Conservation (phyloP, 2,329 filamentous ascomycete species). For the Diplodia mutila region DNA sequence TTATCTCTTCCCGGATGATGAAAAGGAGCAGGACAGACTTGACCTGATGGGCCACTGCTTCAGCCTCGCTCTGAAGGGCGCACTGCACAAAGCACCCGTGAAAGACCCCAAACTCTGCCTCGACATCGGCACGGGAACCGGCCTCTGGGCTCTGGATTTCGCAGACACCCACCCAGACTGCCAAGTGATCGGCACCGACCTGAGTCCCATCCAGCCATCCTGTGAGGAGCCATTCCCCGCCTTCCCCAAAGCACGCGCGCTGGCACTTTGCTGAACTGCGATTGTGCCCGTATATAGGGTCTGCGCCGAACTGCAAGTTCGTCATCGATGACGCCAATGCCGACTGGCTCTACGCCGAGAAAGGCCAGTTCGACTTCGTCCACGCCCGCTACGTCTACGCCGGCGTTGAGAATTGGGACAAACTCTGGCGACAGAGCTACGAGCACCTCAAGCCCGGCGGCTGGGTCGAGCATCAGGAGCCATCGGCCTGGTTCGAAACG, state of each 20-base stretch:
- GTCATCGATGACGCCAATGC: conserved; percentile 46
- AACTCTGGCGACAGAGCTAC: conserved; percentile 50
- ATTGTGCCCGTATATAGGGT: conserved; percentile 25
- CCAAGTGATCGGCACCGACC: conserved; percentile 38
- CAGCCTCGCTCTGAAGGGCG: conserved; percentile 39
- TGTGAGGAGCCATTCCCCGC: conserved; percentile 36
- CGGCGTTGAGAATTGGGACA: conserved; percentile 56
- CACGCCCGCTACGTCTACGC: conserved; percentile 45
- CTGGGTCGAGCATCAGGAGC: conserved; percentile 56
- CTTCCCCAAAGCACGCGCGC: background rate
- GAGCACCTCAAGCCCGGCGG: conserved; percentile 53
- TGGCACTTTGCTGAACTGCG: conserved; percentile 1
- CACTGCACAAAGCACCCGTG: conserved; percentile 41
- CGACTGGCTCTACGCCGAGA: conserved; percentile 58
- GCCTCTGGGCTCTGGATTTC: conserved; percentile 40
- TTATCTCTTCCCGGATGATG: conserved; percentile 43
- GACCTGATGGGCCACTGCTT: conserved; percentile 46
- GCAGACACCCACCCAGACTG: conserved; percentile 39
- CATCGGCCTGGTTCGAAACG: conserved; percentile 56
- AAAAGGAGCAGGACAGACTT: conserved; percentile 42
- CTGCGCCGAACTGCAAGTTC: conserved; percentile 41
- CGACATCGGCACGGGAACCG: conserved; percentile 37
- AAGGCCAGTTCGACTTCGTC: conserved; percentile 60
- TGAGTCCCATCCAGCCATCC: conserved; percentile 33
- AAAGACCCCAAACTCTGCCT: conserved; percentile 32